Evolutionary conservation across 495 filamentous ascomycete species (phyloP), one percentile per base, ranked within the genome.

Genomic region (Parathielavia appendiculata): DNA sequence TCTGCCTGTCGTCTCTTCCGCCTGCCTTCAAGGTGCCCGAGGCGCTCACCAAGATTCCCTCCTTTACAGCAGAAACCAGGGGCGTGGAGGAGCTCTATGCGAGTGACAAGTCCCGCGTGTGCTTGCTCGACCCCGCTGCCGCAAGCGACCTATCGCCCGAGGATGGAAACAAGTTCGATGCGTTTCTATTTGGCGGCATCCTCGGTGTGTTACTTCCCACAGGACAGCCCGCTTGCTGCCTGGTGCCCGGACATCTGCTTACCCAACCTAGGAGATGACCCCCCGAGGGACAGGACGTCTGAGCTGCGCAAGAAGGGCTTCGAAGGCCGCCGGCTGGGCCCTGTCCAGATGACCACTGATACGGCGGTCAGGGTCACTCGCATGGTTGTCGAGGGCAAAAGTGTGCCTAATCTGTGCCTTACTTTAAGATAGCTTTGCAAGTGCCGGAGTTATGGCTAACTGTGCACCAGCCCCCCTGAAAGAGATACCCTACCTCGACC

Each of bases 281-380:
- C 93, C 51, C 93, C 93, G 13, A 40, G 50, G 96, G 95, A 98
- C 73, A 85, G 93, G 41, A 98, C 93, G 1, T 89, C 88, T 12
- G 93, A 98, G 68, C 76, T 98, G 49, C 84, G 93, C 23, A 90
- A 88, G 68, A 95, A 96, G 71, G 95, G 95, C 23, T 98, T 92
- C 66, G 77, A 84, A 61, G 91, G 92, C 45, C 86, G 93, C 54
- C 82, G 92, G 59, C 78, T 98, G 45, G 95, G 95, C 0, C 90
- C 92, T 16, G 83, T 91, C 63, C 93, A 98, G 73, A 97, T 98
- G 93, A 97, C 93, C 10, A 98, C 93, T 0, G 93, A 98, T 72
- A 98, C 93, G 17, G 93, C 93, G 1, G 93, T 96, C 36, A 79
- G 93, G 58, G 93, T 97, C 11, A 96, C 93, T 39, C 83, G 95